phyloP scores from a whole-genome alignment of 495 filamentous ascomycete genomes.

The Hyaloscypha finlandica region DNA sequence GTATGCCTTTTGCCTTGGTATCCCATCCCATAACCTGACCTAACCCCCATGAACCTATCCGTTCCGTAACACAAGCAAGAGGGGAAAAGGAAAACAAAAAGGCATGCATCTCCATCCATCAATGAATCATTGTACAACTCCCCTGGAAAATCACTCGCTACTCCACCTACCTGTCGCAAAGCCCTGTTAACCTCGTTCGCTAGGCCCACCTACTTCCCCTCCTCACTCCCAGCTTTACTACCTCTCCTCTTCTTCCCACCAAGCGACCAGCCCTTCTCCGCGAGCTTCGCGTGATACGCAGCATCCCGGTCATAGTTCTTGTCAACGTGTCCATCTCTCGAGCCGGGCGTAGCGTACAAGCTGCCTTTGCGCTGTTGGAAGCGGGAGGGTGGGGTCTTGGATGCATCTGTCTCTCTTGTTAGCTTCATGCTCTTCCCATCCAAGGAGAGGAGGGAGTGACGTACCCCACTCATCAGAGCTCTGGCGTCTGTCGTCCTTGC shows the following conservation, averaged over 20 bases:
- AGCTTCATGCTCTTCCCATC: too few species aligned
- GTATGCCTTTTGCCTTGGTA: background rate
- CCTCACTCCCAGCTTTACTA: background rate
- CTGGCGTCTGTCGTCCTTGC: too few species aligned
- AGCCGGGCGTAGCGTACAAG: constrained; percentile 59
- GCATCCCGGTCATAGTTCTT: constrained; percentile 41
- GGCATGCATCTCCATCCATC: too few species aligned
- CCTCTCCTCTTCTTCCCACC: background rate
- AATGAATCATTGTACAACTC: too few species aligned
- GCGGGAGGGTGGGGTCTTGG: constrained; percentile 60
- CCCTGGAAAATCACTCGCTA: too few species aligned
- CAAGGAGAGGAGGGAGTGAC: too few species aligned
- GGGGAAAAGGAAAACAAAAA: background rate
- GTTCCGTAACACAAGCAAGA: background rate
- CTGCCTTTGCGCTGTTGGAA: constrained; percentile 67
- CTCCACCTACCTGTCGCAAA: too few species aligned
- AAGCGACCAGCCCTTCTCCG: constrained; percentile 40
- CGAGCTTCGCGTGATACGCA: constrained; percentile 45
- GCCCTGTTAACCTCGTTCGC: too few species aligned
- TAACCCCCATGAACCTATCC: too few species aligned
- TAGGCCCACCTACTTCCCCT: background rate
- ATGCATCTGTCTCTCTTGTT: constrained; percentile 44
- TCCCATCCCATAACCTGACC: too few species aligned
- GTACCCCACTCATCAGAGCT: too few species aligned
- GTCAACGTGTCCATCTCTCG: constrained; percentile 59